Evolutionary conservation across 306 rosid genomes (phyloP).

Genomic region (Malus orientalis): DNA sequence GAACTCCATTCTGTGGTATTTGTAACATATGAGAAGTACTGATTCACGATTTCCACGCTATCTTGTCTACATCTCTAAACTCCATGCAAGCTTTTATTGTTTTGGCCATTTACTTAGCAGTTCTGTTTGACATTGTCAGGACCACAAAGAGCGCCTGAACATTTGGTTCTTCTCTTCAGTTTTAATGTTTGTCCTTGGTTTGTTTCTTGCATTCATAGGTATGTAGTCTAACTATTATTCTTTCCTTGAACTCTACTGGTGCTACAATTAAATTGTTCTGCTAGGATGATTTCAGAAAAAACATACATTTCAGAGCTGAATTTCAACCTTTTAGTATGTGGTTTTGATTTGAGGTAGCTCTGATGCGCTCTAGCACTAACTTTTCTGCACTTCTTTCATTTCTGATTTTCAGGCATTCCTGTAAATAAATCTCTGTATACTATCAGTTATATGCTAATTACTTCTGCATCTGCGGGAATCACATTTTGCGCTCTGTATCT

Average conservation of each 20-base stretch:
- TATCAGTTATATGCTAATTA: slow-evolving; percentile 75
- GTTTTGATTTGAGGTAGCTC: background rate
- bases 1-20: background rate
- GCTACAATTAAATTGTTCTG: background rate
- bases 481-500: slow-evolving; percentile 61
- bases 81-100: background rate
- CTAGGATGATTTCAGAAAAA: background rate
- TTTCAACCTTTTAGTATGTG: background rate
- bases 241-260: background rate
- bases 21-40: background rate
- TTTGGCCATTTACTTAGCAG: background rate
- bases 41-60: background rate
- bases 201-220: slow-evolving; percentile 30
- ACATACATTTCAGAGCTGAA: background rate
- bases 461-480: slow-evolving; percentile 69
- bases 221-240: background rate
- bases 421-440: slow-evolving; percentile 71
- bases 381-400: background rate
- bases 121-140: slow-evolving; percentile 41
- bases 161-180: slow-evolving; percentile 54
- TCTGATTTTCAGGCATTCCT: slow-evolving; percentile 63
- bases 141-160: slow-evolving; percentile 58
- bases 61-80: background rate
- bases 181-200: slow-evolving; percentile 46
- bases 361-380: background rate